phyloP scores from a whole-genome alignment of 2,329 filamentous ascomycete species.

The Neurospora sp. region DNA sequence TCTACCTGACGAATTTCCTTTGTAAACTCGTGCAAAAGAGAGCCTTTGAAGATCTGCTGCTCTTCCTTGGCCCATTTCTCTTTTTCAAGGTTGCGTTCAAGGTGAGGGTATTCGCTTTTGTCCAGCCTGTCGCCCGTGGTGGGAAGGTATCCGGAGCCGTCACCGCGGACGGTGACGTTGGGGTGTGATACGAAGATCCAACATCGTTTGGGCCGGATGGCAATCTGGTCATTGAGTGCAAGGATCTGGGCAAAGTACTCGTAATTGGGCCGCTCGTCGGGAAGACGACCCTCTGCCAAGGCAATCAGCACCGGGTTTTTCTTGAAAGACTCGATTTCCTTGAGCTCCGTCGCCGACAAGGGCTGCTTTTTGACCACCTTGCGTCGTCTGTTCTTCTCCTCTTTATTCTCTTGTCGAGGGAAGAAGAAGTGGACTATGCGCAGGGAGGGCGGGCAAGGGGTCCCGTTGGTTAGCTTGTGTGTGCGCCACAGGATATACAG shows the following conservation, averaged over 20 bases:
- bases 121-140: constrained; percentile 32
- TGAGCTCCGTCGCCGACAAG: not conserved
- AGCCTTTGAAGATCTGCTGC: constrained; percentile 34
- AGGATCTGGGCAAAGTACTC: constrained; percentile 51
- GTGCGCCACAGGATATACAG: not conserved
- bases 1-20: constrained; percentile 43
- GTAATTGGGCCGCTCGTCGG: constrained; percentile 51
- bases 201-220: constrained; percentile 46
- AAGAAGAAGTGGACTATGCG: constrained; percentile 50
- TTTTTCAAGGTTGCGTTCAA: constrained; percentile 43
- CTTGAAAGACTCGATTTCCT: constrained; percentile 49
- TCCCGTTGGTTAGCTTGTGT: constrained; percentile 12
- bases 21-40: constrained; percentile 50
- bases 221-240: constrained; percentile 41
- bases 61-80: constrained; percentile 37
- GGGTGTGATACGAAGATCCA: constrained; percentile 49
- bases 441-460: constrained; percentile 7
- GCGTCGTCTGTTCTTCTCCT: constrained; percentile 35
- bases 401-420: constrained; percentile 41
- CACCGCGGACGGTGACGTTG: constrained; percentile 39
- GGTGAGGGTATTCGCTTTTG: constrained; percentile 42
- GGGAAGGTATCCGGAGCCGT: constrained; percentile 33
- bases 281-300: constrained; percentile 46
- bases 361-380: constrained; percentile 20
- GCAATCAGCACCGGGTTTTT: constrained; percentile 54